Evolutionary conservation across 129 eudicot species (phyloP).

Genomic region (Calendula officinalis): DNA sequence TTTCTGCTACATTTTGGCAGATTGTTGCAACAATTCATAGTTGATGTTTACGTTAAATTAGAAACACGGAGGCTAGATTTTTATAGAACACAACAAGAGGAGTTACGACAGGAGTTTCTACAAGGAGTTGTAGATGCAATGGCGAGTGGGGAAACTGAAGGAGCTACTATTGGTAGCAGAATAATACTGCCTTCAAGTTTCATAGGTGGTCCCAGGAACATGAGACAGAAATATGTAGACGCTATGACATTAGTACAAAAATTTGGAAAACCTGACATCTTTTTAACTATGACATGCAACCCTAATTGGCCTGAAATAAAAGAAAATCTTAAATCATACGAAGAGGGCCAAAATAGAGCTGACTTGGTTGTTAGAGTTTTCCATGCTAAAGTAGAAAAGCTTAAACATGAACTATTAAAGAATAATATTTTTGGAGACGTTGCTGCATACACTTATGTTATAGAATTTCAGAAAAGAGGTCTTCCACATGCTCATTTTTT

Average conservation of each 20-base stretch:
- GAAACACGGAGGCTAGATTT: slow-evolving; percentile 6
- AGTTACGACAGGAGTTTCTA: neutral
- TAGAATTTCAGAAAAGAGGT: no score
- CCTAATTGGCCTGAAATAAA: slow-evolving; percentile 8
- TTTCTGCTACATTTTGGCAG: neutral
- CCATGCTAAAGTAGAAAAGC: neutral
- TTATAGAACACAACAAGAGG: neutral
- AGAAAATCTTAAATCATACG: neutral
- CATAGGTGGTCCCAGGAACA: no score
- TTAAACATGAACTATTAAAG: neutral
- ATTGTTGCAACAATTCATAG: neutral
- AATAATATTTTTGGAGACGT: slow-evolving; percentile 24
- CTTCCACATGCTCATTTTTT: no score
- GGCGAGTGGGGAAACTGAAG: no score
- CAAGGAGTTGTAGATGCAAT: neutral
- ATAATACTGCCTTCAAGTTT: slow-evolving; percentile 16
- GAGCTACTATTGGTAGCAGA: neutral
- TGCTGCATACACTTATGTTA: slow-evolving; percentile 9
- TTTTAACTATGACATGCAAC: neutral
- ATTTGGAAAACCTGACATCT: no score
- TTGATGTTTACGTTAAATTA: neutral
- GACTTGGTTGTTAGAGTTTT: neutral
- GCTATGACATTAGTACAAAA: slow-evolving; percentile 16
- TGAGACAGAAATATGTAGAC: slow-evolving; percentile 21
- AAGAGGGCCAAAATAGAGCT: neutral